Evolutionary conservation across 1,139 yeast genomes (phyloP).

Genomic region (Suhomyces yuchorum): DNA sequence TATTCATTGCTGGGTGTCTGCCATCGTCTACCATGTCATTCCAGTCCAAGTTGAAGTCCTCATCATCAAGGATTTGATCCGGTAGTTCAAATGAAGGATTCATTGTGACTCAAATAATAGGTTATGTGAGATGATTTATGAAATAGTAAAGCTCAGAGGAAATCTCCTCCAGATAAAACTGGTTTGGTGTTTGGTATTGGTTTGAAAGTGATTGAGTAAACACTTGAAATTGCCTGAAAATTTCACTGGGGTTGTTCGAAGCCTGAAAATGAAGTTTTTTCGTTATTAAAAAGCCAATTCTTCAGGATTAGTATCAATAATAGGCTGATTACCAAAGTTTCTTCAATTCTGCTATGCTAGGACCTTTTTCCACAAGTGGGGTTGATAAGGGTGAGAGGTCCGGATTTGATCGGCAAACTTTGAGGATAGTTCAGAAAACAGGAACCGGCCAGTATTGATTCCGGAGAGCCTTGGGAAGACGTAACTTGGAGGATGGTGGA

Average conservation of each 20-base stretch:
- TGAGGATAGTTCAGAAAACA: not conserved
- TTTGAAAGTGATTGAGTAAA: no score
- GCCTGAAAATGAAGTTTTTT: no score
- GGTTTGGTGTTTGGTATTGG: no score
- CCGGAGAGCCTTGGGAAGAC: not conserved
- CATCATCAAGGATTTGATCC: conserved; percentile 9
- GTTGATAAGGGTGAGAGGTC: not conserved
- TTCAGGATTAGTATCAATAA: no score
- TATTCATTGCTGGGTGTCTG: conserved; percentile 5
- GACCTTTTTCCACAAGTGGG: not conserved
- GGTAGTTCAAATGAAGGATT: conserved; percentile 4
- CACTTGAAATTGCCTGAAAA: no score
- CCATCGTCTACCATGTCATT: conserved; percentile 5
- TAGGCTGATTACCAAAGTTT: no score
- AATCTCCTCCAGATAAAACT: not conserved
- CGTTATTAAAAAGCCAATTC: no score
- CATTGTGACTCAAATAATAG: not conserved
- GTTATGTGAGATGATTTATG: not conserved
- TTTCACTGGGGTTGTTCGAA: no score
- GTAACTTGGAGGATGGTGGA: not conserved
- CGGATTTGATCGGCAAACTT: not conserved
- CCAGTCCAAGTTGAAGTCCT: conserved; percentile 12
- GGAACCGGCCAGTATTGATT: not conserved
- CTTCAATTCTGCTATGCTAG: no score
- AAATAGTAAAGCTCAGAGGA: not conserved